Evolutionary conservation across 2,329 filamentous ascomycete species (phyloP).

Genomic region (Colletotrichum salicis): DNA sequence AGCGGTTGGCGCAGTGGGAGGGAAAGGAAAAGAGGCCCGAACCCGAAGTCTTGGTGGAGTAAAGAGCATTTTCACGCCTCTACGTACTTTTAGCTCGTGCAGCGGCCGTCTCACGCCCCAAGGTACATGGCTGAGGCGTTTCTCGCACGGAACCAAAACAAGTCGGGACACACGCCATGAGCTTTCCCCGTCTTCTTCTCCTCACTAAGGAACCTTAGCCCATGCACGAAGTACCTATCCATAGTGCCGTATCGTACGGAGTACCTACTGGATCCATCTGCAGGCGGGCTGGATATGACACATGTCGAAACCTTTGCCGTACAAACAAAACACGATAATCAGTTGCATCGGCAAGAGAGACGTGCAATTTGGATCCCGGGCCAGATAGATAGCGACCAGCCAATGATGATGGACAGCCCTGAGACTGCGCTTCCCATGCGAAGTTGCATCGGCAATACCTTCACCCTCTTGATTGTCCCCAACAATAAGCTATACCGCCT

Average conservation of each 20-base stretch:
- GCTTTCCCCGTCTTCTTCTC: slow-evolving; percentile 23
- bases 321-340: slow-evolving; percentile 27
- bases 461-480: slow-evolving; percentile 29
- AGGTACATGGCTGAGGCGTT: slow-evolving; percentile 2
- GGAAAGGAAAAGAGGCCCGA: background rate
- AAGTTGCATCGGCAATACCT: background rate
- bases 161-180: slow-evolving; percentile 22
- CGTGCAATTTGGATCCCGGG: background rate
- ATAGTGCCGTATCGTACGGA: too few relatives aligned
- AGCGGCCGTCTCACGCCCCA: slow-evolving; percentile 21
- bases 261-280: background rate
- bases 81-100: slow-evolving; percentile 24
- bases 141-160: background rate
- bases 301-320: slow-evolving; percentile 24
- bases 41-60: background rate
- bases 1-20: background rate
- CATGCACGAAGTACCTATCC: background rate
- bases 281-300: slow-evolving; percentile 17
- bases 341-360: slow-evolving; percentile 17
- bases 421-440: background rate
- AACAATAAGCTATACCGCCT: background rate
- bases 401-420: background rate
- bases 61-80: slow-evolving; percentile 29
- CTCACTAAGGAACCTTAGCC: slow-evolving; percentile 15
- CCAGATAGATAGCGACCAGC: background rate